Conservation (phyloP, 768 basidiomycete species). For the Tricholoma sp. region DNA sequence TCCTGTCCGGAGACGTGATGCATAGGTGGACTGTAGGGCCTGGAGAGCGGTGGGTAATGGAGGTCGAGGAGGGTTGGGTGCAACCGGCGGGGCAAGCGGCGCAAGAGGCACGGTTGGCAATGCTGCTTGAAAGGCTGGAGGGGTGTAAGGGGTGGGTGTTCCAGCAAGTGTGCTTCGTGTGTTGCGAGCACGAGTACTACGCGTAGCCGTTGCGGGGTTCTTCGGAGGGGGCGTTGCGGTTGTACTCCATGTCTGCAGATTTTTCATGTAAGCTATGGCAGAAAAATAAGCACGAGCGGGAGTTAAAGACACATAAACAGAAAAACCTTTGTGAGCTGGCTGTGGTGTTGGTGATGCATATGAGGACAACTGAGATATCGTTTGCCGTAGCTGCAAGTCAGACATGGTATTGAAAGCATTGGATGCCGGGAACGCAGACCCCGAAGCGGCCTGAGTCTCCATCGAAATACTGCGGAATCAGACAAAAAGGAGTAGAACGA, state of each 20-base stretch:
- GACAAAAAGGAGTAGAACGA: too few relatives aligned
- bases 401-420: constrained; percentile 41
- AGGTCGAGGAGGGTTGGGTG: constrained; percentile 47
- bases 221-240: constrained; percentile 50
- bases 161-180: constrained; percentile 41
- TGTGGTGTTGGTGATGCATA: constrained; percentile 39
- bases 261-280: constrained; percentile 54
- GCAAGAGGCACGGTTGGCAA: constrained; percentile 13
- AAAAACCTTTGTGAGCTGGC: constrained; percentile 31
- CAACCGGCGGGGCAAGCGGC: constrained; percentile 26
- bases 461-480: constrained; percentile 1
- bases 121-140: constrained; percentile 32
- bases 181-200: constrained; percentile 35
- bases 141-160: constrained; percentile 21
- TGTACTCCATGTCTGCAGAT: constrained; percentile 65
- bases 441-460: constrained; percentile 19
- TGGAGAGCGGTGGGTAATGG: constrained; percentile 62
- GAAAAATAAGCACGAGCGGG: constrained; percentile 7
- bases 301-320: not conserved
- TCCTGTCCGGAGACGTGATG: constrained; percentile 88
- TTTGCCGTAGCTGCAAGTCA: constrained; percentile 59
- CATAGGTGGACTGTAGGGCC: constrained; percentile 76
- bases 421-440: constrained; percentile 21
- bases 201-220: constrained; percentile 31
- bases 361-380: constrained; percentile 47